Conservation (phyloP, 2,329 filamentous ascomycete genomes). For the Scedosporium apiospermum region DNA sequence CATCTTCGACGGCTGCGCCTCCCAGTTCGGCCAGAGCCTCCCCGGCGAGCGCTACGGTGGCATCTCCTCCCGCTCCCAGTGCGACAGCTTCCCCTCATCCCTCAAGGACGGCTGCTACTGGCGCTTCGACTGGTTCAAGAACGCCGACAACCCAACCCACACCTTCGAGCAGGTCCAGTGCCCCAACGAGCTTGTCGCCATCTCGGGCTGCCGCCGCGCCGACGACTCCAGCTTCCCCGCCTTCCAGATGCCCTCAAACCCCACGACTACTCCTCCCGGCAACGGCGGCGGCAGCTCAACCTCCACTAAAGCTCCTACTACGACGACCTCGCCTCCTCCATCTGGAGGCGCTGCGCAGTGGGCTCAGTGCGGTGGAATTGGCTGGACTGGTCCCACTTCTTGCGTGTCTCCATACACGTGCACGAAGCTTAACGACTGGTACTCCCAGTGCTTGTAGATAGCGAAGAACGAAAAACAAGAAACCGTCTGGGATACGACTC, state of each 20-base stretch:
- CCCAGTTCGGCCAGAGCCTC: conserved; percentile 30
- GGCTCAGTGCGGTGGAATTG: conserved; percentile 13
- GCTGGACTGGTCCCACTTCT: conserved; percentile 11
- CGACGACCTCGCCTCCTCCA: not conserved
- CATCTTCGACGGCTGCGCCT: conserved; percentile 41
- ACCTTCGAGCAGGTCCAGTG: conserved; percentile 46
- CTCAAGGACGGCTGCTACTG: conserved; percentile 51
- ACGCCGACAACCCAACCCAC: conserved; percentile 47
- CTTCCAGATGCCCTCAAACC: not conserved
- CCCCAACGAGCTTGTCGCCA: conserved; percentile 35
- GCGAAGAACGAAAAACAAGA: not conserved
- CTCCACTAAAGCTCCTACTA: not conserved
- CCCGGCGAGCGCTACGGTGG: conserved; percentile 49
- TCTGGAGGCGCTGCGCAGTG: conserved; percentile 9
- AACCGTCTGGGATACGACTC: too few relatives aligned
- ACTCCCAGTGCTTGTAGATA: conserved; percentile 14
- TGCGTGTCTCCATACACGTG: conserved; percentile 12
- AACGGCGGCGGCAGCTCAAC: not conserved
- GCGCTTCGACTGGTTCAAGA: conserved; percentile 55
- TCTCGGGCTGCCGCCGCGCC: conserved; percentile 21
- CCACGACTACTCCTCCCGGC: not conserved
- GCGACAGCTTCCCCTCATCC: conserved; percentile 39
- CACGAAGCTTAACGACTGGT: conserved; percentile 12
- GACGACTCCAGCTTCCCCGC: conserved; percentile 18
- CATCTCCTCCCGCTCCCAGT: conserved; percentile 39